Evolutionary conservation across 441 rosid species (phyloP).

Genomic region (Kokia cookei): DNA sequence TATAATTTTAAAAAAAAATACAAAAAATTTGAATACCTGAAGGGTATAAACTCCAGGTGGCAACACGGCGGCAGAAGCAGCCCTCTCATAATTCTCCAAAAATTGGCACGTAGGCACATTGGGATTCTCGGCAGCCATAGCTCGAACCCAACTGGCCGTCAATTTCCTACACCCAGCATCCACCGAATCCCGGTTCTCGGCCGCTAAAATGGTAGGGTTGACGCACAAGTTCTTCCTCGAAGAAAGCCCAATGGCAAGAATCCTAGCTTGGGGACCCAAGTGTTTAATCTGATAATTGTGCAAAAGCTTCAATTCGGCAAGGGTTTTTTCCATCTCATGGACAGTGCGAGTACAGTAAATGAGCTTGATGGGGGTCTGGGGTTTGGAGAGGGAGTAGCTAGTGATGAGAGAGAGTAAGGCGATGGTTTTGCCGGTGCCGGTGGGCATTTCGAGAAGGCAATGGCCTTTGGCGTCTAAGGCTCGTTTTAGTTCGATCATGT

Average conservation of each 20-base stretch:
- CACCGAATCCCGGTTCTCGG: conserved; percentile 90
- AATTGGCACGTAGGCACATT: conserved; percentile 71
- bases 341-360: conserved; percentile 95
- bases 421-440: conserved; percentile 94
- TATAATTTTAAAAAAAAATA: neutral
- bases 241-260: conserved; percentile 74
- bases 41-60: conserved; percentile 94
- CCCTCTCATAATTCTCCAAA: conserved; percentile 81
- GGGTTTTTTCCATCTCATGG: conserved; percentile 97
- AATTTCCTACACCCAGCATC: conserved; percentile 89
- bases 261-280: conserved; percentile 64
- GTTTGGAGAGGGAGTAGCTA: conserved; percentile 69
- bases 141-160: conserved; percentile 91
- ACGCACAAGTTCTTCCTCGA: conserved; percentile 92
- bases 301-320: conserved; percentile 71
- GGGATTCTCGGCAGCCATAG: conserved; percentile 66
- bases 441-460: conserved; percentile 98
- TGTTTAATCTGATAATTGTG: conserved; percentile 65
- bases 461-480: conserved; percentile 92
- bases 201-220: conserved; percentile 59
- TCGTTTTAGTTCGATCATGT: conserved; percentile 92
- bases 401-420: conserved; percentile 90
- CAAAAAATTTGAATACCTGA: conserved; percentile 37
- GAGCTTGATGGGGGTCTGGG: conserved; percentile 66
- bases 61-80: conserved; percentile 63